Conservation (phyloP, 805 yeast species). For the Yamadazyma endophytica region DNA sequence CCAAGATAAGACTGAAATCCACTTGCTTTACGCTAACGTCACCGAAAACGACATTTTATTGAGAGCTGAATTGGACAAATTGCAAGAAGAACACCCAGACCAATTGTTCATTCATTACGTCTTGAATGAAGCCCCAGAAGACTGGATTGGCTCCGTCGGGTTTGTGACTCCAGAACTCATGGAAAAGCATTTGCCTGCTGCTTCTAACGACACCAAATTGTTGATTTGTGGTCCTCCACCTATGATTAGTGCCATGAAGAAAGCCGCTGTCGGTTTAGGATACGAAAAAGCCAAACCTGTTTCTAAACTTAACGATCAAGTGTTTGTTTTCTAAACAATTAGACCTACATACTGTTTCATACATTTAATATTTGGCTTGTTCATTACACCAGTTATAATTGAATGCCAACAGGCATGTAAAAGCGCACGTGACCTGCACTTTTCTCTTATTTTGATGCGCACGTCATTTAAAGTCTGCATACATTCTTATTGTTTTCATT, state of each 20-base stretch:
- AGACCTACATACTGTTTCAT: no score
- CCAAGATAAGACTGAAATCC: slow-evolving; percentile 69
- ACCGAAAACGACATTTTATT: slow-evolving; percentile 76
- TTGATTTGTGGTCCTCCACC: slow-evolving; percentile 94
- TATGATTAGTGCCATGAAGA: slow-evolving; percentile 82
- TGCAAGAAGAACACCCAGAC: slow-evolving; percentile 53
- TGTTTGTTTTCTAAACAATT: slow-evolving; percentile 85
- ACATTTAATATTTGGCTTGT: no score
- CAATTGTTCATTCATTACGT: slow-evolving; percentile 66
- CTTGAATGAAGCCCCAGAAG: slow-evolving; percentile 65
- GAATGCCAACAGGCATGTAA: no score
- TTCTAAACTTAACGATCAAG: slow-evolving; percentile 85
- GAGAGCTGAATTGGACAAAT: slow-evolving; percentile 71
- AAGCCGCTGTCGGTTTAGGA: slow-evolving; percentile 70
- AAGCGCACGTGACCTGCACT: no score
- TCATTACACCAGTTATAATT: no score
- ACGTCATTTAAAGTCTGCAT: no score
- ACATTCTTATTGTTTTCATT: no score
- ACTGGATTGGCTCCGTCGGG: slow-evolving; percentile 78
- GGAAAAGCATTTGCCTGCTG: slow-evolving; percentile 56
- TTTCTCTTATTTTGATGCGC: no score
- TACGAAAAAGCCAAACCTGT: slow-evolving; percentile 83
- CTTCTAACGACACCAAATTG: slow-evolving; percentile 60
- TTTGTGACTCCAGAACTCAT: slow-evolving; percentile 75
- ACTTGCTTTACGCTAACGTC: slow-evolving; percentile 77